These are phyloP conservation scores for Metschnikowia sp. DNA, from an alignment of 805 yeast genomes.

Conservation along the genomic window DNA sequence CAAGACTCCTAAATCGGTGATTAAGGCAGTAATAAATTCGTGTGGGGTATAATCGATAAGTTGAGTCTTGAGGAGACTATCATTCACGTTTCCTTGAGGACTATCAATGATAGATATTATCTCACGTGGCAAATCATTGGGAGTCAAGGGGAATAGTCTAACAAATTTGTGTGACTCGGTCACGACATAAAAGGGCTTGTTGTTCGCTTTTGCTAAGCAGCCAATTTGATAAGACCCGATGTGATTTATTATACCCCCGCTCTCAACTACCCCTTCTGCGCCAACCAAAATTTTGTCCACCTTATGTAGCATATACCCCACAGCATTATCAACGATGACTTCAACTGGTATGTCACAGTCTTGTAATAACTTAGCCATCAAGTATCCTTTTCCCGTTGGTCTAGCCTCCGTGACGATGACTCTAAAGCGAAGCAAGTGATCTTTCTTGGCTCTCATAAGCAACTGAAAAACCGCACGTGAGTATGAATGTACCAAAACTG, in stretches of 20 bases:
- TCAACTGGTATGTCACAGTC: slow-evolving; percentile 80
- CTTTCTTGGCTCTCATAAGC: slow-evolving; percentile 70
- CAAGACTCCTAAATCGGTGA: slow-evolving; percentile 93
- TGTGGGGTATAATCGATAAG: slow-evolving; percentile 91
- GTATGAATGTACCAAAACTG: slow-evolving; percentile 81
- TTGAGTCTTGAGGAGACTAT: slow-evolving; percentile 27
- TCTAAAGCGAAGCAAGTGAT: slow-evolving; percentile 72
- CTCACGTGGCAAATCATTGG: slow-evolving; percentile 76
- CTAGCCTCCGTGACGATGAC: slow-evolving; percentile 92
- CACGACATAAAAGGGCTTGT: slow-evolving; percentile 90
- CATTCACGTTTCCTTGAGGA: slow-evolving; percentile 20
- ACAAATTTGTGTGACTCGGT: slow-evolving; percentile 96
- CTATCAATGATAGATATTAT: slow-evolving; percentile 24
- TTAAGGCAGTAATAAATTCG: slow-evolving; percentile 89
- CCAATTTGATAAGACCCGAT: slow-evolving; percentile 95
- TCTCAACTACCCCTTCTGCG: slow-evolving; percentile 98
- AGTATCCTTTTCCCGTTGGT: slow-evolving; percentile 72
- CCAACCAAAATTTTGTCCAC: slow-evolving; percentile 94
- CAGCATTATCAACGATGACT: slow-evolving; percentile 87
- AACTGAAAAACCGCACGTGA: slow-evolving; percentile 86
- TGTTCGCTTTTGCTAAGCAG: slow-evolving; percentile 82
- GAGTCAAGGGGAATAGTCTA: slow-evolving; percentile 89
- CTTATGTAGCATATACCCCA: slow-evolving; percentile 86
- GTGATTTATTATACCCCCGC: slow-evolving; percentile 95
- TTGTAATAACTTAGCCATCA: slow-evolving; percentile 66